A percentile compares a stretch with the other conserved stretches of the same genome.
Evolutionary conservation across 768 basidiomycete genomes (phyloP).

Genomic region (Rhizopogon sp.): DNA sequence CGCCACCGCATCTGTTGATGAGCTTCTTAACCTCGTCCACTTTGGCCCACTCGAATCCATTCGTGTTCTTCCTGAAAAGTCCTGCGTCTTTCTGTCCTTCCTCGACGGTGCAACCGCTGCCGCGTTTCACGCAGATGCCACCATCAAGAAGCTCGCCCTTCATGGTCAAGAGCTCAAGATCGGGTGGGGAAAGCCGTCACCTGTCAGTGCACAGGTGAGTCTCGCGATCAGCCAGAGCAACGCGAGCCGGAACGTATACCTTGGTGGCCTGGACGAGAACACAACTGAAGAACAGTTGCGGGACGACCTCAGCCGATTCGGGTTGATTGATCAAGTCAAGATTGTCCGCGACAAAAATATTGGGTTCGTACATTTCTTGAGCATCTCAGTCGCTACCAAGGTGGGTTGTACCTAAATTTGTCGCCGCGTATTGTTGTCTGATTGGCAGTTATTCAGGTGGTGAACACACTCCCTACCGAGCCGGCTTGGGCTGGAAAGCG

Average conservation of each 20-base stretch:
- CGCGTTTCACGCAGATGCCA: slow-evolving; percentile 96
- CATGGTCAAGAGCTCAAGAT: slow-evolving; percentile 98
- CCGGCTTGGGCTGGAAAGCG: slow-evolving; percentile 93
- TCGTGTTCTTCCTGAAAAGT: slow-evolving; percentile 93
- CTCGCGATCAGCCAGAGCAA: slow-evolving; percentile 89
- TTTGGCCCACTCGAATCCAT: slow-evolving; percentile 96
- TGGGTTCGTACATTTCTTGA: slow-evolving; percentile 97
- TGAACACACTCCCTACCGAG: slow-evolving; percentile 87
- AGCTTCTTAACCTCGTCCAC: slow-evolving; percentile 94
- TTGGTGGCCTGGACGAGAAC: slow-evolving; percentile 87
- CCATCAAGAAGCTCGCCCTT: slow-evolving; percentile 87
- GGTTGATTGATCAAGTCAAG: slow-evolving; percentile 98
- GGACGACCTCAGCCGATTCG: slow-evolving; percentile 89
- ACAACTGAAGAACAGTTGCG: slow-evolving; percentile 89
- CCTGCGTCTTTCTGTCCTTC: slow-evolving; percentile 98
- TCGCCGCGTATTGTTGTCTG: not conserved
- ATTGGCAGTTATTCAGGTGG: slow-evolving; percentile 53
- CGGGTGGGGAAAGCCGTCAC: slow-evolving; percentile 95
- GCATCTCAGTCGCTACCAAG: slow-evolving; percentile 93
- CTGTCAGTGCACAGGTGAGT: slow-evolving; percentile 81
- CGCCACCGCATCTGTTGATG: slow-evolving; percentile 92
- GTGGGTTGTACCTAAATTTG: slow-evolving; percentile 36
- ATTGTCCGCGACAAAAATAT: slow-evolving; percentile 99
- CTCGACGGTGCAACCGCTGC: slow-evolving; percentile 89
- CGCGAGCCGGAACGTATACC: slow-evolving; percentile 93